A percentile compares a stretch with the other conserved stretches of the same genome.
phyloP scores from a whole-genome alignment of 2,329 filamentous ascomycete genomes.

The Aspergillus neotritici region DNA sequence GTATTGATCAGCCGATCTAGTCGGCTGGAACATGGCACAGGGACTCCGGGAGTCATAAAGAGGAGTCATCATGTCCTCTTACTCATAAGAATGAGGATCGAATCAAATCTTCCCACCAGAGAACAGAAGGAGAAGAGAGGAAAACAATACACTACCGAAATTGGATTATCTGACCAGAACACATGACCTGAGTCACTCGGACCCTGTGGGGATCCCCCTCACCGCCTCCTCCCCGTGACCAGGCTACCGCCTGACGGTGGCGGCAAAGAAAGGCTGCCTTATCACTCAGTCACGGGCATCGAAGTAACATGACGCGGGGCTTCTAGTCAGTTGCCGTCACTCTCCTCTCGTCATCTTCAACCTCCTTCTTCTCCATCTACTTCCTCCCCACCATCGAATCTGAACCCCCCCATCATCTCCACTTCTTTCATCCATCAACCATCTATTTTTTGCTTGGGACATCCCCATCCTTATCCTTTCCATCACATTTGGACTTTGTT shows the following conservation, averaged over 20 bases:
- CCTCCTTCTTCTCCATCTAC: slow-evolving; percentile 4
- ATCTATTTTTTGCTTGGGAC: slow-evolving; percentile 7
- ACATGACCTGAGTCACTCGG: slow-evolving; percentile 10
- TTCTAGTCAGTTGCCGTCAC: slow-evolving; percentile 12
- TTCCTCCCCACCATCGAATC: slow-evolving; percentile 26
- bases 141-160: too few species aligned
- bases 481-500: not conserved
- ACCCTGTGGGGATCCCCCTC: slow-evolving; percentile 18
- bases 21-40: too few species aligned
- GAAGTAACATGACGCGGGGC: slow-evolving; percentile 24
- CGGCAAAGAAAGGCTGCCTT: slow-evolving; percentile 6
- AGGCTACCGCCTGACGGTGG: slow-evolving; percentile 4
- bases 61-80: too few species aligned
- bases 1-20: too few species aligned
- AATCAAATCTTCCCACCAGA: too few species aligned
- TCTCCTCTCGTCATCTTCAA: slow-evolving; percentile 9
- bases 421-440: slow-evolving; percentile 12
- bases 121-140: too few species aligned
- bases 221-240: slow-evolving; percentile 23
- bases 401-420: slow-evolving; percentile 23
- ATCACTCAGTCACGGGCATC: slow-evolving; percentile 12
- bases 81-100: too few species aligned
- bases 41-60: too few species aligned
- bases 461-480: slow-evolving; percentile 5
- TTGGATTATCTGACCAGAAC: not conserved